These are phyloP conservation scores for Aspergillus udagawae DNA, from an alignment of 2,329 filamentous ascomycete genomes.

Conservation along the genomic window DNA sequence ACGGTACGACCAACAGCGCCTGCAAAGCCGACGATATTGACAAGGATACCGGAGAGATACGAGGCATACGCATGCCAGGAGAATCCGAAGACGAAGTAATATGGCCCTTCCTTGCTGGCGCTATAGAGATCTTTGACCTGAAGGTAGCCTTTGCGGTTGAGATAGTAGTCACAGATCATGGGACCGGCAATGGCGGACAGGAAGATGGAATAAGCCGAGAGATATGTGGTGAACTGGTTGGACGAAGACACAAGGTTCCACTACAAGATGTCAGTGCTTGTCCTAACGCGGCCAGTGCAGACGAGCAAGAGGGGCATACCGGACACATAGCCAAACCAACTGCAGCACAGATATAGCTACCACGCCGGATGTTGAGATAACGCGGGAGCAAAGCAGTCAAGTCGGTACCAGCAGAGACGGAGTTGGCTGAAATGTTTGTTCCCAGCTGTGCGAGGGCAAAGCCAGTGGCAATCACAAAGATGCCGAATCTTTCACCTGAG, in stretches of 20 bases:
- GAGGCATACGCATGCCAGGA: conserved; percentile 81
- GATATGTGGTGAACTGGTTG: conserved; percentile 86
- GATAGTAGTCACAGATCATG: conserved; percentile 82
- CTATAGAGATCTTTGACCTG: conserved; percentile 77
- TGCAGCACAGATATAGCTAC: conserved; percentile 77
- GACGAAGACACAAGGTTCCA: conserved; percentile 66
- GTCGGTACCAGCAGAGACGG: conserved; percentile 76
- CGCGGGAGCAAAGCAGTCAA: conserved; percentile 76
- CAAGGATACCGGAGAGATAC: conserved; percentile 76
- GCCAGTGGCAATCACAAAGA: conserved; percentile 67
- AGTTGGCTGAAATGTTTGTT: conserved; percentile 85
- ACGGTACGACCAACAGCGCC: conserved; percentile 70
- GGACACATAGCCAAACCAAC: conserved; percentile 84
- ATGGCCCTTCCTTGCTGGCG: conserved; percentile 56
- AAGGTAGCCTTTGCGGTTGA: conserved; percentile 77
- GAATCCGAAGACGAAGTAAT: conserved; percentile 70
- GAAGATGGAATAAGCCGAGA: conserved; percentile 90
- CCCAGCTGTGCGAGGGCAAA: conserved; percentile 78
- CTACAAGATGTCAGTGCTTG: conserved; percentile 17
- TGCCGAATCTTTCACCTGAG: conserved; percentile 66
- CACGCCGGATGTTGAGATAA: conserved; percentile 79
- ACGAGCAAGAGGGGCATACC: conserved; percentile 31
- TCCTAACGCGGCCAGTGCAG: neutral
- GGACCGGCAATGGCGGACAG: conserved; percentile 92
- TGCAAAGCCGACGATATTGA: conserved; percentile 89